A percentile compares a stretch with the other conserved stretches of the same genome.
Conservation (phyloP, 1,284 basidiomycete genomes). For the Phylloporus sp. region DNA sequence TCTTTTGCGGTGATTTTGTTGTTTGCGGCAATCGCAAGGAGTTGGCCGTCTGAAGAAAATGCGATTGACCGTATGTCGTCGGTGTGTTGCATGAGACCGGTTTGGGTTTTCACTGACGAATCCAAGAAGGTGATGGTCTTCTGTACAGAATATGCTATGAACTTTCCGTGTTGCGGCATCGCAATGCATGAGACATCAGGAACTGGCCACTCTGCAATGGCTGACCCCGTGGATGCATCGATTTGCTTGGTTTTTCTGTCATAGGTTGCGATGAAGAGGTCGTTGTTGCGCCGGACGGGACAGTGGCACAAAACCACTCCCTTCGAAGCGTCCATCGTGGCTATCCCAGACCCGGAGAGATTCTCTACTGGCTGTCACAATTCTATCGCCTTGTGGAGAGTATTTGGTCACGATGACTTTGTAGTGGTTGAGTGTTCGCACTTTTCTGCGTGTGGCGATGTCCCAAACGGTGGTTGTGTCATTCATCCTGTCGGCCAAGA, state of each 20-base stretch:
- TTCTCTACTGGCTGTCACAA: slow-evolving; percentile 5
- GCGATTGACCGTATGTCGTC: neutral
- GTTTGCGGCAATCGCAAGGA: neutral
- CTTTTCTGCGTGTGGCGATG: too few species aligned
- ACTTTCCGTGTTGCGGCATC: neutral
- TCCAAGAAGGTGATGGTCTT: neutral
- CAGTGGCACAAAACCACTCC: too few species aligned
- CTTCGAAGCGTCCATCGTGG: too few species aligned
- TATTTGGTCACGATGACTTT: too few species aligned
- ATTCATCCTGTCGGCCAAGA: too few species aligned
- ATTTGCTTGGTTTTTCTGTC: neutral
- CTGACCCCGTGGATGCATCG: neutral
- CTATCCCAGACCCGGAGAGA: neutral
- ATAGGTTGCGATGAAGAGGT: slow-evolving; percentile 1
- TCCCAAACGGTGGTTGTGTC: too few species aligned
- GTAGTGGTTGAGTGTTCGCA: too few species aligned
- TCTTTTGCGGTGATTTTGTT: neutral
- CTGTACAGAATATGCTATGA: neutral
- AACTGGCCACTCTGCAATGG: slow-evolving; percentile 3
- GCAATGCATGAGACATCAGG: neutral
- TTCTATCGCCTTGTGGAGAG: slow-evolving; percentile 7
- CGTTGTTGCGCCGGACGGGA: slow-evolving; percentile 6
- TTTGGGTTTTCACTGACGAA: neutral
- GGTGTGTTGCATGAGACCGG: neutral
- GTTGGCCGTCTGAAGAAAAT: neutral